Percentiles rank a stretch among this genome's conserved stretches.
Conservation (phyloP, 2,329 filamentous ascomycete species). For the Fonsecaea monophora region DNA sequence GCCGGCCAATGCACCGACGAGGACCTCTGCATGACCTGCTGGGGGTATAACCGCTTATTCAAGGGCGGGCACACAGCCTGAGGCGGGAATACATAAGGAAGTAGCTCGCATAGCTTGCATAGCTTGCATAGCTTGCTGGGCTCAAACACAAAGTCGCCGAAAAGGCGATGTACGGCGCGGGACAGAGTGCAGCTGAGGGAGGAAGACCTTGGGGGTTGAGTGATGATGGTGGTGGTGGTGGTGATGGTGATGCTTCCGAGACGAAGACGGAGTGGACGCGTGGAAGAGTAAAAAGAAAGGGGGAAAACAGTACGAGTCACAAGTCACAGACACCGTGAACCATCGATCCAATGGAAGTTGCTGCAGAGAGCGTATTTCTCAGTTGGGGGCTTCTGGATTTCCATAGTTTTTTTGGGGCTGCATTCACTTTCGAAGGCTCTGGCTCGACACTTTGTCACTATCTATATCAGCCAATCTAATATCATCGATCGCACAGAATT, state of each 20-base stretch:
- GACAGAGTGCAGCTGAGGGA: too few species aligned
- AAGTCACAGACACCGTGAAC: too few species aligned
- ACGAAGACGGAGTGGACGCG: too few species aligned
- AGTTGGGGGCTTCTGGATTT: neutral
- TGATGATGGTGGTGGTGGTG: too few species aligned
- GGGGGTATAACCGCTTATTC: conserved; percentile 9
- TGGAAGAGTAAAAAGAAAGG: too few species aligned
- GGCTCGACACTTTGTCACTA: neutral
- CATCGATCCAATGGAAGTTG: neutral
- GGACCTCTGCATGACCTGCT: conserved; percentile 19
- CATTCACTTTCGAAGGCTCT: neutral
- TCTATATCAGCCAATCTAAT: neutral
- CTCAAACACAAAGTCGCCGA: too few species aligned
- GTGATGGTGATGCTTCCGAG: neutral
- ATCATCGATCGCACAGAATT: neutral
- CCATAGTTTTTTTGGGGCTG: neutral
- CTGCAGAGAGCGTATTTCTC: neutral
- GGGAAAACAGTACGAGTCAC: too few species aligned
- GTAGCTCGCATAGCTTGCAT: too few species aligned
- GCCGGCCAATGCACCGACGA: conserved; percentile 7
- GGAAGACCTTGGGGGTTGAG: too few species aligned
- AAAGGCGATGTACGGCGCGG: too few species aligned
- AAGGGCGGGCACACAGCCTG: neutral
- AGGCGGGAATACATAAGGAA: neutral
- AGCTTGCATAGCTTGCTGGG: too few species aligned